Percentiles rank a stretch among this genome's conserved stretches.
phyloP scores from a whole-genome alignment of 2,329 filamentous ascomycete species.

The Monilinia fructicola region DNA sequence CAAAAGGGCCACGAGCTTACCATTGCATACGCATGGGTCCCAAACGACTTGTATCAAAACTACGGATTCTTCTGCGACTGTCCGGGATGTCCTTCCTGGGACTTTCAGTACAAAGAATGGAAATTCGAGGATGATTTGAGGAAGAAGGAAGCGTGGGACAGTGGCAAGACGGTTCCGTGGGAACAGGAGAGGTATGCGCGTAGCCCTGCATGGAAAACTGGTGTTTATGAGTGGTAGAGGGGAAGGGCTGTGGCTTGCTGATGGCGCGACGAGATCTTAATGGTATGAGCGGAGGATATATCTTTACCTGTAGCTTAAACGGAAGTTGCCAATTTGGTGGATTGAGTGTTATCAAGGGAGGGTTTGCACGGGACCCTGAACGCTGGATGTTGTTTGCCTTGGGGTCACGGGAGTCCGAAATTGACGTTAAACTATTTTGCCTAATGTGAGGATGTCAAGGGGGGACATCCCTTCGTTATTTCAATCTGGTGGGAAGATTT shows the following conservation, averaged over 20 bases:
- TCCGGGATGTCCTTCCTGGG: conserved; percentile 44
- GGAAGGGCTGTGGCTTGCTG: neutral
- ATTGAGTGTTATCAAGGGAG: neutral
- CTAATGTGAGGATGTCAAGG: neutral
- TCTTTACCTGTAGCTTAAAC: neutral
- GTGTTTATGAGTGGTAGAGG: conserved; percentile 6
- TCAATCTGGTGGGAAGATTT: neutral
- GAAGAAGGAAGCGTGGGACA: neutral
- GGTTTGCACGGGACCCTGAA: neutral
- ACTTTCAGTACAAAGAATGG: conserved; percentile 17
- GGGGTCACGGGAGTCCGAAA: neutral
- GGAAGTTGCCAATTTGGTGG: neutral
- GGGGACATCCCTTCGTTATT: neutral
- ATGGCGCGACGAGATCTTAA: neutral
- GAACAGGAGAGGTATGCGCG: neutral
- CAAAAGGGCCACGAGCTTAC: conserved; percentile 50
- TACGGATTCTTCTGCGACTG: conserved; percentile 57
- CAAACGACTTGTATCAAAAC: conserved; percentile 43
- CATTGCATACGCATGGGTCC: conserved; percentile 50
- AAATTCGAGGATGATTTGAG: conserved; percentile 1
- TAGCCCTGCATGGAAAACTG: neutral
- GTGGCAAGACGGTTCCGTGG: no score
- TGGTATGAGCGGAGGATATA: neutral
- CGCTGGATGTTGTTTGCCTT: neutral
- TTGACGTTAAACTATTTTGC: conserved; percentile 9